Evolutionary conservation across 176 grass and related monocot genomes (phyloP), one percentile per base, ranked within the genome.

Genomic region (Hordeum marinum): DNA sequence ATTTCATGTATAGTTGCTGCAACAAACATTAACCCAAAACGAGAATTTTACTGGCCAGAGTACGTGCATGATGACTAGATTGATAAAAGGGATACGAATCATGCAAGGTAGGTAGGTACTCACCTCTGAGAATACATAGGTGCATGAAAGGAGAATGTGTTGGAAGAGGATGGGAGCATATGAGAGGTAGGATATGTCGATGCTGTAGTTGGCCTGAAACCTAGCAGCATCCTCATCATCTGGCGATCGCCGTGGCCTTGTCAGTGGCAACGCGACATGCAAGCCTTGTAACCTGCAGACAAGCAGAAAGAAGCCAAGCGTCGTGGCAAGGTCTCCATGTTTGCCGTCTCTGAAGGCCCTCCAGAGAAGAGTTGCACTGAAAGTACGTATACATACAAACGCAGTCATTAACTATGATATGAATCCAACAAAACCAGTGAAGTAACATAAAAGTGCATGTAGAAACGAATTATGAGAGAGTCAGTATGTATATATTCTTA

Each of bases 141-240:
- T 45, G 23, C 11, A 72, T 72, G 69, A 26, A 72, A 72, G 21
- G 12, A 72, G 40, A 7, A 11, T 25, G 39, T n/a, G 23, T 27
- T 72, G 40, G n/a, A 72, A 46, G 39, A 72, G n/a, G 40, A 72
- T 72, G n/a, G 40, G 69, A 45, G 69, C 69, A 45, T 45, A 72
- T 1, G 69, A n/a, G n/a, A 72, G 69, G 69, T 72, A 45, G 6
- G 72, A 52, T 10, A 75, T 54, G 72, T 21, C 31, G 9, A 75
- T 75, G 45, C 46, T 15, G 45, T 75, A 14, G 40, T 72, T 72
- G n/a, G 40, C 23, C 14, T 72, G 69, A 26, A 72, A 25, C 69
- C 26, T 75, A 54, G 26, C 17, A 2, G 50, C 50, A 54, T 0
- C 17, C 17, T 7, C 50, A 20, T 18, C 50, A 2, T 54, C 50